Percentiles rank a stretch among this genome's conserved stretches.
Evolutionary conservation across 2,329 filamentous ascomycete species (phyloP).

Genomic region (Fusarium haematococcum): DNA sequence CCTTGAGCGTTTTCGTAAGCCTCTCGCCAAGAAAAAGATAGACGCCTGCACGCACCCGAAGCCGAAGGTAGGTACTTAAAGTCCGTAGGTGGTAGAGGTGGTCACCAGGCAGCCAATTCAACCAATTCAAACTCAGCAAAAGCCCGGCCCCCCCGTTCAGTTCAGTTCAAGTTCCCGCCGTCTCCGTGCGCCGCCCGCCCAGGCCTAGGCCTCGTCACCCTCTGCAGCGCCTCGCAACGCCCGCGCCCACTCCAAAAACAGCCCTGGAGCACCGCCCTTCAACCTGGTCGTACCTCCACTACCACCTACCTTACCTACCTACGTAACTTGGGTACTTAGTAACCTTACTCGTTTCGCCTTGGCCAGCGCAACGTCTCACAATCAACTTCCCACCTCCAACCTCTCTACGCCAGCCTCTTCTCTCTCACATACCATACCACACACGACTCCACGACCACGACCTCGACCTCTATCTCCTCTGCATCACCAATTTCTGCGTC

Average conservation of each 20-base stretch:
- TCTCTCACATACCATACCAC: slow-evolving; percentile 38
- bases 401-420: slow-evolving; percentile 41
- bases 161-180: slow-evolving; percentile 14
- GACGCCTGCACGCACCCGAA: neutral
- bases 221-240: slow-evolving; percentile 25
- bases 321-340: slow-evolving; percentile 6
- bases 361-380: slow-evolving; percentile 45
- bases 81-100: neutral
- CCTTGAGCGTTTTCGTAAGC: neutral
- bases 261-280: slow-evolving; percentile 15
- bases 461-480: slow-evolving; percentile 20
- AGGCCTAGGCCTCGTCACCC: slow-evolving; percentile 6
- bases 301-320: neutral
- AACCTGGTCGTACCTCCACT: slow-evolving; percentile 28
- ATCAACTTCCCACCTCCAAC: slow-evolving; percentile 45
- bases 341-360: slow-evolving; percentile 45
- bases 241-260: slow-evolving; percentile 15
- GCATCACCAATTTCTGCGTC: slow-evolving; percentile 20
- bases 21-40: slow-evolving; percentile 3
- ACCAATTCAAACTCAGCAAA: slow-evolving; percentile 22
- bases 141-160: slow-evolving; percentile 23
- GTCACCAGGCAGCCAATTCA: neutral
- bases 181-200: slow-evolving; percentile 24
- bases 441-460: slow-evolving; percentile 30
- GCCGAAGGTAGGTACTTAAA: neutral